phyloP scores from a whole-genome alignment of 1,284 basidiomycete genomes.

The Peniophora sp. region DNA sequence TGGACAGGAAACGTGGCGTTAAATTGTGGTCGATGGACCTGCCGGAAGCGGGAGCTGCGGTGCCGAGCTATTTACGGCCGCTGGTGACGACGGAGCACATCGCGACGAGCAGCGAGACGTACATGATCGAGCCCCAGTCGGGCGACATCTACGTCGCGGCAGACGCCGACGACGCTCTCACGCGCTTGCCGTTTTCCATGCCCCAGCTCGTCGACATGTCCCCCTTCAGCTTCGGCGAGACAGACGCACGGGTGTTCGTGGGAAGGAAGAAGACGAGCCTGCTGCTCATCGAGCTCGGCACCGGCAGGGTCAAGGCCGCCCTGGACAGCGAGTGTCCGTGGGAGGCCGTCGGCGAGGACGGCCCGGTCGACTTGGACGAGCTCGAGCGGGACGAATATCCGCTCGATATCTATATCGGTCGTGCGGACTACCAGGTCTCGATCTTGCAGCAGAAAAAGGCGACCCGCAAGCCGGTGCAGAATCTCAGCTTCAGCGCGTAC shows the following conservation, averaged over 20 bases:
- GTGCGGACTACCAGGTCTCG: conserved; percentile 76
- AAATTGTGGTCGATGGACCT: conserved; percentile 78
- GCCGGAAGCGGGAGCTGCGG: background rate
- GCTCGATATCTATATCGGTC: conserved; percentile 70
- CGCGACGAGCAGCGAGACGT: conserved; percentile 61
- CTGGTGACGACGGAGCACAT: conserved; percentile 65
- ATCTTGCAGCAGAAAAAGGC: conserved; percentile 3
- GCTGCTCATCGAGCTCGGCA: conserved; percentile 74
- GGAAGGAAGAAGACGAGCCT: conserved; percentile 82
- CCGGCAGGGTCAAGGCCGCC: conserved; percentile 73
- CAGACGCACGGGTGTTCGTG: conserved; percentile 67
- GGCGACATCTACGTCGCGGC: conserved; percentile 84
- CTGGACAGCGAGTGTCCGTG: conserved; percentile 73
- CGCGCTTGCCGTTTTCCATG: conserved; percentile 81
- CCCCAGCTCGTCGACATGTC: conserved; percentile 82
- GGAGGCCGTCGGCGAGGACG: conserved; percentile 37
- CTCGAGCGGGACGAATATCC: conserved; percentile 33
- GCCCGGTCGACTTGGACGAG: conserved; percentile 57
- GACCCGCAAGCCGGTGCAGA: conserved; percentile 51
- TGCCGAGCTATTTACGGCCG: conserved; percentile 51
- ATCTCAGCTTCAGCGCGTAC: conserved; percentile 75
- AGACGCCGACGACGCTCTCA: conserved; percentile 54
- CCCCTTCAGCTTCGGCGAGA: conserved; percentile 73
- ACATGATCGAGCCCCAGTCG: conserved; percentile 86
- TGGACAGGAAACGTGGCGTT: conserved; percentile 74